Evolutionary conservation across 352 stramenopile genomes (phyloP).

Genomic region (Thalassiosira livingstoniorum): DNA sequence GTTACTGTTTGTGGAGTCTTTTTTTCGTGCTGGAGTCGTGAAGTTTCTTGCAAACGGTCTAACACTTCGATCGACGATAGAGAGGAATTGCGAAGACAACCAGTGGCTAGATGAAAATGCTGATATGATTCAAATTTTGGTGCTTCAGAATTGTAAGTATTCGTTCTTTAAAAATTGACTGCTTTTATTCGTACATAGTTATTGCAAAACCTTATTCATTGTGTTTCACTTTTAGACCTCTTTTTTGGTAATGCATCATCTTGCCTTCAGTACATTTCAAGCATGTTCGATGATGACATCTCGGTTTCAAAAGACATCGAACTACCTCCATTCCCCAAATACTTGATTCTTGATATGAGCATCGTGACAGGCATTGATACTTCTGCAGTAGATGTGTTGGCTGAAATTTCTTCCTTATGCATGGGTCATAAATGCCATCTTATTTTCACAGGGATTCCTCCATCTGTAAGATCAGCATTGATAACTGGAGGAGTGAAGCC

Average conservation of each 20-base stretch:
- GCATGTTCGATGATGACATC: conserved; percentile 72
- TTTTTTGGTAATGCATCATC: conserved; percentile 82
- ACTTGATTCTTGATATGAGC: conserved; percentile 74
- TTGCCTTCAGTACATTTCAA: conserved; percentile 67
- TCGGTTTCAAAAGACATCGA: conserved; percentile 9
- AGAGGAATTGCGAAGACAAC: conserved; percentile 59
- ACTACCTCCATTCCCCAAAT: conserved; percentile 64
- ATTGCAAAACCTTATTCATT: too few relatives aligned
- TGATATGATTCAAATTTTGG: conserved; percentile 72
- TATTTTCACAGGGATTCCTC: conserved; percentile 65
- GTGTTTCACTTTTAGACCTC: conserved; percentile 60
- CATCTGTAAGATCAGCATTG: conserved; percentile 54
- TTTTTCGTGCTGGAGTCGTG: conserved; percentile 72
- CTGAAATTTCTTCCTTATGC: conserved; percentile 70
- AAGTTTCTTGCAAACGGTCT: conserved; percentile 76
- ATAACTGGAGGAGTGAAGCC: conserved; percentile 58
- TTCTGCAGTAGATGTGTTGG: conserved; percentile 73
- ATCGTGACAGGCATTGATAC: conserved; percentile 82
- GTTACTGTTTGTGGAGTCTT: conserved; percentile 77
- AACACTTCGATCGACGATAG: conserved; percentile 73
- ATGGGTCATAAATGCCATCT: conserved; percentile 66
- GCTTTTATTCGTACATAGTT: too few relatives aligned
- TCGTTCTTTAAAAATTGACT: too few relatives aligned
- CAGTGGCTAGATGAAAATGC: conserved; percentile 74
- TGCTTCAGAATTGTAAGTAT: conserved; percentile 80